Conservation (phyloP, 73 alveolate species). For the Loxodes magnus region DNA sequence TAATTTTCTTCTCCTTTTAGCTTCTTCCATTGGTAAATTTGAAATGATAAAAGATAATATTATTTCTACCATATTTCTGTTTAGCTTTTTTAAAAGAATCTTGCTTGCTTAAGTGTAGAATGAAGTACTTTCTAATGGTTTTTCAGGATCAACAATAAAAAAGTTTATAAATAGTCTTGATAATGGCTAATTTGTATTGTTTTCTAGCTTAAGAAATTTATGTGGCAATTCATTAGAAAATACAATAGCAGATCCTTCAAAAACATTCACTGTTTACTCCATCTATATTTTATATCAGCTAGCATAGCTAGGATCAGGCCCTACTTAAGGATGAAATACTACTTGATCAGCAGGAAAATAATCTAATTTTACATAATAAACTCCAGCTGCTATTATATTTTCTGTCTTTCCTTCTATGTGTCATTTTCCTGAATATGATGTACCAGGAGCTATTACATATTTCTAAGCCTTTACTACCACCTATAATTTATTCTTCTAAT, state of each 20-base stretch:
- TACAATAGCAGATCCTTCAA: neutral
- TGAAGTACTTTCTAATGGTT: neutral
- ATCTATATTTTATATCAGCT: neutral
- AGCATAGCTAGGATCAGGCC: neutral
- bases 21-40: neutral
- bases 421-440: conserved; percentile 3
- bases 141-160: conserved; percentile 5
- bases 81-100: neutral
- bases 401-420: conserved; percentile 8
- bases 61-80: neutral
- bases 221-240: neutral
- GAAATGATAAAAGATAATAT: neutral
- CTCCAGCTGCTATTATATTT: conserved; percentile 8
- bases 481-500: neutral
- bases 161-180: neutral
- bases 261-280: neutral
- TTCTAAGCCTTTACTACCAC: neutral
- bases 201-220: neutral
- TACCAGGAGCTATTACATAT: neutral
- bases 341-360: neutral
- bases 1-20: neutral
- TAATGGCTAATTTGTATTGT: neutral
- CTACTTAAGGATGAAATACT: conserved; percentile 1
- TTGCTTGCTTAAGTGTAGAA: neutral
- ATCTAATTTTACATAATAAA: neutral